phyloP scores from a whole-genome alignment of 495 filamentous ascomycete genomes.

The Choiromyces venosus region DNA sequence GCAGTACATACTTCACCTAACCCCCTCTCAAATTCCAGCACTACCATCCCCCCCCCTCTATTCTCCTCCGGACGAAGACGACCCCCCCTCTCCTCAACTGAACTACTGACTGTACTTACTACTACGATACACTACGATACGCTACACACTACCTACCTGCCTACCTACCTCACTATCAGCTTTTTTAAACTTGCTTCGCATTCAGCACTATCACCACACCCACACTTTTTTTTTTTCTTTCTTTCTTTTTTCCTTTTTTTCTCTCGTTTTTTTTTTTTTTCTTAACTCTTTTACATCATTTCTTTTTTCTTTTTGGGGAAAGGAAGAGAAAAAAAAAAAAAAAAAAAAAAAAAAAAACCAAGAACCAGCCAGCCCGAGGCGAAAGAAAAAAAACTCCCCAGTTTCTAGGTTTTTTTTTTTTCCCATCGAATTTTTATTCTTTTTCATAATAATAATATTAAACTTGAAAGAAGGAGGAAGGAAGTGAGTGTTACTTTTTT shows the following conservation, averaged over 20 bases:
- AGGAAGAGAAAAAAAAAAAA: background rate
- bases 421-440: background rate
- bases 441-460: background rate
- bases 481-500: background rate
- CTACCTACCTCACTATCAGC: slow-evolving; percentile 6
- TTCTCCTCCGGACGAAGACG: background rate
- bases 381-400: background rate
- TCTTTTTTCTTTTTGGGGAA: slow-evolving; percentile 13
- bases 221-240: slow-evolving; percentile 26
- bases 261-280: too few species aligned
- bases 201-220: slow-evolving; percentile 9
- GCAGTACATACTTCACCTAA: background rate
- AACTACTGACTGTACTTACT: slow-evolving; percentile 24
- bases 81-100: slow-evolving; percentile 7
- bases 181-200: background rate
- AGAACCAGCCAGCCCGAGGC: too few species aligned
- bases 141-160: slow-evolving; percentile 27
- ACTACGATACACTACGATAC: slow-evolving; percentile 17
- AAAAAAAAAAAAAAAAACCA: background rate
- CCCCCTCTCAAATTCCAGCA: too few species aligned
- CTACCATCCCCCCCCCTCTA: background rate
- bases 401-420: too few species aligned
- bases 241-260: slow-evolving; percentile 9
- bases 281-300: background rate
- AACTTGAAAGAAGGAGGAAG: background rate